These are phyloP conservation scores for Spizellomyces punctatus DNA, from an alignment of 192 early-diverging fungal species.

Conservation along the genomic window DNA sequence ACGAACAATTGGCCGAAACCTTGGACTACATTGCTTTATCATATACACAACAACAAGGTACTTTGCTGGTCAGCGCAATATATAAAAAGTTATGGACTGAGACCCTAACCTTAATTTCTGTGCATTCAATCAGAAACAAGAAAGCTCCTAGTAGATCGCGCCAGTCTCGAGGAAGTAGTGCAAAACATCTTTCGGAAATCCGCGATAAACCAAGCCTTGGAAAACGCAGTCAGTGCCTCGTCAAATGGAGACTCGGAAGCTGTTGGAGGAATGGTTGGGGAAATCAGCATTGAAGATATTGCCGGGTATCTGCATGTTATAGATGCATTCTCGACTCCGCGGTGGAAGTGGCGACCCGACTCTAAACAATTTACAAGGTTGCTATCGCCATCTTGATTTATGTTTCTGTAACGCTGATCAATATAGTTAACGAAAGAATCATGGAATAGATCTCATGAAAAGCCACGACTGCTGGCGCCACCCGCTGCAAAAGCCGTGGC, in stretches of 20 bases:
- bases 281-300: conserved; percentile 41
- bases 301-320: conserved; percentile 64
- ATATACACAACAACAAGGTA: conserved; percentile 76
- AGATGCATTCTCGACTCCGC: conserved; percentile 74
- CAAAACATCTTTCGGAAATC: conserved; percentile 47
- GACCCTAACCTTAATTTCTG: too few species aligned
- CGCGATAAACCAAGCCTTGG: conserved; percentile 16
- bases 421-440: not conserved
- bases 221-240: not conserved
- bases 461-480: conserved; percentile 53
- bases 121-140: not conserved
- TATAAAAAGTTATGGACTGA: too few species aligned
- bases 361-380: conserved; percentile 65
- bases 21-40: conserved; percentile 71
- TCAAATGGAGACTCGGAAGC: conserved; percentile 7
- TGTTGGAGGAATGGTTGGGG: conserved; percentile 26
- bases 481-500: conserved; percentile 67
- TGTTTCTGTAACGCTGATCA: not conserved
- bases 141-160: conserved; percentile 41
- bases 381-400: not conserved
- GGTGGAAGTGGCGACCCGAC: conserved; percentile 67
- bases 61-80: not conserved
- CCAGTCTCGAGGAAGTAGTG: conserved; percentile 55
- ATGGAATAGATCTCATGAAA: conserved; percentile 11
- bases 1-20: conserved; percentile 52